These are phyloP conservation scores for Turritis glabra DNA, from an alignment of 345 rosid genomes.

Conservation along the genomic window DNA sequence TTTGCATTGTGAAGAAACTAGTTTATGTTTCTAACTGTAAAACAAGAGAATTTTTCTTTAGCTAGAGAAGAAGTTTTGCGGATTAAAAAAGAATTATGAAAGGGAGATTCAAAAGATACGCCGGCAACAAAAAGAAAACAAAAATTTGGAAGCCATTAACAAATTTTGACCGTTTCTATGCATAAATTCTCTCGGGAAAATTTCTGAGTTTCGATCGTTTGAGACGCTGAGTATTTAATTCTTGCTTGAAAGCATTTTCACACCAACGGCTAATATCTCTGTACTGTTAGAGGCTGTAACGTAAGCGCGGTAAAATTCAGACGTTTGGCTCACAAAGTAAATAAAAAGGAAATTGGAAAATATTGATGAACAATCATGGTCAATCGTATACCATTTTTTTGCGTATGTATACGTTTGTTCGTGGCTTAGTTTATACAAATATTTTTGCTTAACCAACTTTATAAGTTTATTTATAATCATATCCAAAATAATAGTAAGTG, in stretches of 20 bases:
- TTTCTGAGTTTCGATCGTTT: neutral
- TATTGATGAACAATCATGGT: too few relatives aligned
- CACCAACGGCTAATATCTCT: constrained; percentile 30
- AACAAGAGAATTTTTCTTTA: constrained; percentile 16
- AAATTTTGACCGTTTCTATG: constrained; percentile 29
- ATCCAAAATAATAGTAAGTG: too few relatives aligned
- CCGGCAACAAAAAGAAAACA: constrained; percentile 19
- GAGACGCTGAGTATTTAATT: neutral
- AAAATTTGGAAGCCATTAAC: constrained; percentile 21
- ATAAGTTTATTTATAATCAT: too few relatives aligned
- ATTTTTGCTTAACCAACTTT: too few relatives aligned
- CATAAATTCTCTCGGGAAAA: constrained; percentile 7
- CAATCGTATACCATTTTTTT: too few relatives aligned
- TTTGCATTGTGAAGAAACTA: constrained; percentile 36
- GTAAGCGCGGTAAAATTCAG: constrained; percentile 28
- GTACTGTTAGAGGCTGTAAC: neutral
- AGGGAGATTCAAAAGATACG: neutral
- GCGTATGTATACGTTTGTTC: too few relatives aligned
- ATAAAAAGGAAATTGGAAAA: too few relatives aligned
- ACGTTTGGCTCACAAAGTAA: neutral
- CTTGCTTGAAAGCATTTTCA: neutral
- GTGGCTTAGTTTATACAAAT: too few relatives aligned
- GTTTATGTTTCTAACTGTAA: constrained; percentile 16
- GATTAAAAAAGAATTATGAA: neutral
- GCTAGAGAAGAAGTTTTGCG: neutral